Evolutionary conservation across 163 green algal species (phyloP).

Genomic region (Chlorella variabilis): DNA sequence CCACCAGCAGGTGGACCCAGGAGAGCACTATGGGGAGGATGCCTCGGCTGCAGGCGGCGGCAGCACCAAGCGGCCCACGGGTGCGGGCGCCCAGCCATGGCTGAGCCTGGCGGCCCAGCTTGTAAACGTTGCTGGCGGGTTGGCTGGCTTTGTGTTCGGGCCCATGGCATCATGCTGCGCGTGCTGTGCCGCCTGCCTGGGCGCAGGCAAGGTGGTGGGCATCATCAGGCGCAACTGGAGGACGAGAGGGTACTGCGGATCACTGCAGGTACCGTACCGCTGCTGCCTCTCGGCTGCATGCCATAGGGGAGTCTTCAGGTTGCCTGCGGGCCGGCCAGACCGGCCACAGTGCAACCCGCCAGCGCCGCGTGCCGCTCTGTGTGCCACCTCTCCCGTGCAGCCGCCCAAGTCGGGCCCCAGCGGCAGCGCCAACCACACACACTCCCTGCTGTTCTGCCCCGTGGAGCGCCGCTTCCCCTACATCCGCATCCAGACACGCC

Average conservation of each 20-base stretch:
- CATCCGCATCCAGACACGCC: constrained; percentile 89
- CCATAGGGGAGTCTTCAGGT: too few species aligned
- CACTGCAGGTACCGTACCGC: constrained; percentile 52
- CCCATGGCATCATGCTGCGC: too few species aligned
- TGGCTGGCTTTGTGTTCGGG: too few species aligned
- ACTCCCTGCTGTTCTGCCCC: constrained; percentile 85
- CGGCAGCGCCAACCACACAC: constrained; percentile 30
- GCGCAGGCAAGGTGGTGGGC: constrained; percentile 83
- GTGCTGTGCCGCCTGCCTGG: not conserved
- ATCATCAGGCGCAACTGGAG: constrained; percentile 91
- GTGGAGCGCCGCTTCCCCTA: constrained; percentile 88
- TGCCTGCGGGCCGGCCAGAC: too few species aligned
- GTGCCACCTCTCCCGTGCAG: not conserved
- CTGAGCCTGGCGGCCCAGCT: not conserved
- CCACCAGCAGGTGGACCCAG: constrained; percentile 57
- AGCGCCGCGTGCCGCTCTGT: too few species aligned
- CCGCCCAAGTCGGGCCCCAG: constrained; percentile 19
- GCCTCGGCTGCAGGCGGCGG: not conserved
- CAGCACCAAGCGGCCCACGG: constrained; percentile 50
- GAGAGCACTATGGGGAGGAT: constrained; percentile 56
- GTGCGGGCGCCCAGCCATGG: not conserved
- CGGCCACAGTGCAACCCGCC: too few species aligned
- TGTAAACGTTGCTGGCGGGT: too few species aligned
- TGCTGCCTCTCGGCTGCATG: too few species aligned
- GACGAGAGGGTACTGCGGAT: constrained; percentile 84